These are phyloP conservation scores for Periconia digitata DNA, from an alignment of 2,329 filamentous ascomycete genomes.

Conservation along the genomic window DNA sequence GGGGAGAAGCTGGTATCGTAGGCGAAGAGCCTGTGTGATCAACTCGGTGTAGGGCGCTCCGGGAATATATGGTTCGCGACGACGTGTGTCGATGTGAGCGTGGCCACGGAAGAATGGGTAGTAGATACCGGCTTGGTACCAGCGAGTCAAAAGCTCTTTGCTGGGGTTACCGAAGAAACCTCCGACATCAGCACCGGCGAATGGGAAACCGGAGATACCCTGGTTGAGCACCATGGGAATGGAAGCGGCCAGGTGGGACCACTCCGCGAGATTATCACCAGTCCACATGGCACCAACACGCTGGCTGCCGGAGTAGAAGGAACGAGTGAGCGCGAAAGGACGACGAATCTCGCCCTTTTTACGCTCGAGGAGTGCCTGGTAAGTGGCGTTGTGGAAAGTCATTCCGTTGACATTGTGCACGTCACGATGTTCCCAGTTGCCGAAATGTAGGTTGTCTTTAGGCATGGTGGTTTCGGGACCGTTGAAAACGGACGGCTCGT, in stretches of 20 bases:
- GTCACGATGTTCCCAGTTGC: slow-evolving; percentile 94
- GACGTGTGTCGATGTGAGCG: slow-evolving; percentile 93
- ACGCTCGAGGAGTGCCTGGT: slow-evolving; percentile 77
- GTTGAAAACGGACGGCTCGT: slow-evolving; percentile 98
- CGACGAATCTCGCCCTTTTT: slow-evolving; percentile 83
- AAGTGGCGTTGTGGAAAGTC: slow-evolving; percentile 94
- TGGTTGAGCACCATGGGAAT: slow-evolving; percentile 93
- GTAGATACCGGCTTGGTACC: slow-evolving; percentile 96
- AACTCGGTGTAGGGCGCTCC: slow-evolving; percentile 84
- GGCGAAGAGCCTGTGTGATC: slow-evolving; percentile 81
- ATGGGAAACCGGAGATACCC: slow-evolving; percentile 90
- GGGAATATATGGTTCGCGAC: slow-evolving; percentile 87
- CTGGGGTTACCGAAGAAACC: slow-evolving; percentile 98
- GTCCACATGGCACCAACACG: slow-evolving; percentile 97
- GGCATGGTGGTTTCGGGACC: slow-evolving; percentile 98
- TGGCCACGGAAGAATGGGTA: slow-evolving; percentile 98
- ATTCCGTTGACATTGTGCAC: slow-evolving; percentile 94
- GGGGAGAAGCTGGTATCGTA: slow-evolving; percentile 87
- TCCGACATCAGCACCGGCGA: slow-evolving; percentile 91
- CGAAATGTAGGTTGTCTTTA: slow-evolving; percentile 92
- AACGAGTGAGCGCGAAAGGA: slow-evolving; percentile 89
- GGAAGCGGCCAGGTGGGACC: slow-evolving; percentile 85
- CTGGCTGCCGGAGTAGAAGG: slow-evolving; percentile 90
- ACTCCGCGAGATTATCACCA: slow-evolving; percentile 92
- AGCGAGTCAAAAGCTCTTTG: slow-evolving; percentile 86